These are phyloP conservation scores for Penicillium sclerotigenum DNA, from an alignment of 2,329 filamentous ascomycete genomes.

Conservation along the genomic window DNA sequence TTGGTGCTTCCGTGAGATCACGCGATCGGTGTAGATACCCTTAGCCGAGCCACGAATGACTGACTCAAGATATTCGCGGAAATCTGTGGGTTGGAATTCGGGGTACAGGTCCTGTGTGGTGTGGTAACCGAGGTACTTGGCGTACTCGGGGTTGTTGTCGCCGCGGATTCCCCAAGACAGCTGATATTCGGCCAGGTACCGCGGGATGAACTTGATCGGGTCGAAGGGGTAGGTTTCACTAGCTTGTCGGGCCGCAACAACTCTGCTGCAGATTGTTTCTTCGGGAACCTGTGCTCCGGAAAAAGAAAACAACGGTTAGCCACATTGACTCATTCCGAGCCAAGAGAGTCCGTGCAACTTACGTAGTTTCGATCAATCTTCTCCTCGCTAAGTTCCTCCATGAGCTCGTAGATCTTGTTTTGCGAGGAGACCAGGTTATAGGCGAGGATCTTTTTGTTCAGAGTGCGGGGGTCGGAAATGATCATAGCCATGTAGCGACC, in stretches of 20 bases:
- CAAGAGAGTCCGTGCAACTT: constrained; percentile 14
- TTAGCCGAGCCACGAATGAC: constrained; percentile 43
- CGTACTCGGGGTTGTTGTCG: constrained; percentile 54
- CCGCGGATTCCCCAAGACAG: constrained; percentile 49
- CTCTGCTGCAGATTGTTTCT: constrained; percentile 34
- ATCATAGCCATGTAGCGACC: constrained; percentile 53
- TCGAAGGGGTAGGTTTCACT: constrained; percentile 40
- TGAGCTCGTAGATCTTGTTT: constrained; percentile 46
- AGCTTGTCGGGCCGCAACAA: constrained; percentile 34
- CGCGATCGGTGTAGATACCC: constrained; percentile 37
- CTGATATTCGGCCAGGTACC: constrained; percentile 45
- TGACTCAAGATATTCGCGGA: constrained; percentile 41
- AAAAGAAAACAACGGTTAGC: constrained; percentile 14
- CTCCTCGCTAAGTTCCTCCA: constrained; percentile 52
- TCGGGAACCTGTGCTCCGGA: constrained; percentile 30
- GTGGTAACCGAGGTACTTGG: constrained; percentile 55
- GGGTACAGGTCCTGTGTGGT: constrained; percentile 54
- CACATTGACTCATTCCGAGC: neutral
- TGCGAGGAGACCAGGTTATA: constrained; percentile 48
- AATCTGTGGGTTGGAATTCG: constrained; percentile 44
- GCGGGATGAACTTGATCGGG: constrained; percentile 35
- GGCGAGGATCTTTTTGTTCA: constrained; percentile 53
- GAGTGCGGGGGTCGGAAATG: constrained; percentile 51
- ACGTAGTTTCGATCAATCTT: constrained; percentile 43
- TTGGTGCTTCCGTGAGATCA: constrained; percentile 37